Conservation (phyloP, 306 rosid species). For the Trifolium repens region DNA sequence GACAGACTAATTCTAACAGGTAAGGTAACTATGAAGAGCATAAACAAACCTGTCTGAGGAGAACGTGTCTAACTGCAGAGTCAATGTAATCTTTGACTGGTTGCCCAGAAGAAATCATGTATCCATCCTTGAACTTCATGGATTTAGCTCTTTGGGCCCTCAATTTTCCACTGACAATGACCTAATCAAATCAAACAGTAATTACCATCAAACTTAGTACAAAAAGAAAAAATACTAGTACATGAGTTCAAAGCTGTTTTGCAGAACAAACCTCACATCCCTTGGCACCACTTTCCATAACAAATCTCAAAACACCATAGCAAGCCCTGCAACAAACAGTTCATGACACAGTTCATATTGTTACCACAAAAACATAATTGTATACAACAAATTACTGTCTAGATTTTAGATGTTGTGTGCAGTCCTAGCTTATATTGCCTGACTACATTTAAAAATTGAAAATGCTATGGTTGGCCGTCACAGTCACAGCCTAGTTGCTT, state of each 20-base stretch:
- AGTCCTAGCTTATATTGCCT: background rate
- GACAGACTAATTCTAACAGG: background rate
- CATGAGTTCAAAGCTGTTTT: background rate
- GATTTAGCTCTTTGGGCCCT: conserved; percentile 31
- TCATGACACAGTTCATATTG: background rate
- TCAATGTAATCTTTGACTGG: conserved; percentile 28
- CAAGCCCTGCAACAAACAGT: conserved; percentile 15
- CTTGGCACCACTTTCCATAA: conserved; percentile 31
- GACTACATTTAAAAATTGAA: background rate
- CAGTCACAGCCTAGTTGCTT: background rate
- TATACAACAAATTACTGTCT: background rate
- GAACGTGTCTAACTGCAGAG: conserved; percentile 30
- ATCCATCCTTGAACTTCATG: conserved; percentile 32
- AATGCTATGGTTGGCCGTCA: background rate
- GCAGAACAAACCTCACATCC: conserved; percentile 29
- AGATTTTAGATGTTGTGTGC: background rate
- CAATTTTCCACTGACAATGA: conserved; percentile 27
- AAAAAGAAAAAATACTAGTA: background rate
- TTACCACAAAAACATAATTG: background rate
- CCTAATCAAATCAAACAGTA: background rate
- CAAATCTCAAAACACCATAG: conserved; percentile 32
- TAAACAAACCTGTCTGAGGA: conserved; percentile 26
- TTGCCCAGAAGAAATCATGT: conserved; percentile 32
- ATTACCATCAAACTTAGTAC: background rate
- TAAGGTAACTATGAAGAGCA: background rate